Percentiles rank a stretch among this genome's conserved stretches.
phyloP scores from a whole-genome alignment of 345 rosid genomes.

The Angophora floribunda region DNA sequence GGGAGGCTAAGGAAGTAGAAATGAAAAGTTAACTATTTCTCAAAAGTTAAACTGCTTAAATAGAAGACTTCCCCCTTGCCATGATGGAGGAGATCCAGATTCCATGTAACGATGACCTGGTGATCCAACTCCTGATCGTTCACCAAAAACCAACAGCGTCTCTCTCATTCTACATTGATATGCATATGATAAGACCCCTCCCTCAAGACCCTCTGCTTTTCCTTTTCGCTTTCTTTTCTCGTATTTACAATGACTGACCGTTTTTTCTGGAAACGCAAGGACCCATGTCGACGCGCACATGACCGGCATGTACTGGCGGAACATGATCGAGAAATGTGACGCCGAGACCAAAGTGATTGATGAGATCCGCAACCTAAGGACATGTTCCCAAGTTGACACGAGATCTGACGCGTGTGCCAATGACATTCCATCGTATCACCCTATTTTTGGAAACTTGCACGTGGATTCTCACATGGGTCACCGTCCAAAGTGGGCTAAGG shows the following conservation, averaged over 20 bases:
- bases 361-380: neutral
- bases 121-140: neutral
- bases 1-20: too few relatives aligned
- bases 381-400: neutral
- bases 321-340: neutral
- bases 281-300: neutral
- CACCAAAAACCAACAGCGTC: neutral
- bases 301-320: neutral
- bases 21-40: too few relatives aligned
- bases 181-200: neutral
- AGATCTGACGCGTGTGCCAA: neutral
- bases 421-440: neutral
- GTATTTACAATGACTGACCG: neutral
- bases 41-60: too few relatives aligned
- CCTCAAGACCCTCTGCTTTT: neutral
- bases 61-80: too few relatives aligned
- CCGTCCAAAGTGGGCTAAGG: neutral
- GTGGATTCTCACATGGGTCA: constrained; percentile 28
- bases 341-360: neutral
- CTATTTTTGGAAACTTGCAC: neutral
- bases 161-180: neutral
- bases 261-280: neutral
- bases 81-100: too few relatives aligned
- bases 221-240: neutral
- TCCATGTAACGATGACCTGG: too few relatives aligned